Conservation (phyloP, 345 rosid genomes). For the Citrus medica region DNA sequence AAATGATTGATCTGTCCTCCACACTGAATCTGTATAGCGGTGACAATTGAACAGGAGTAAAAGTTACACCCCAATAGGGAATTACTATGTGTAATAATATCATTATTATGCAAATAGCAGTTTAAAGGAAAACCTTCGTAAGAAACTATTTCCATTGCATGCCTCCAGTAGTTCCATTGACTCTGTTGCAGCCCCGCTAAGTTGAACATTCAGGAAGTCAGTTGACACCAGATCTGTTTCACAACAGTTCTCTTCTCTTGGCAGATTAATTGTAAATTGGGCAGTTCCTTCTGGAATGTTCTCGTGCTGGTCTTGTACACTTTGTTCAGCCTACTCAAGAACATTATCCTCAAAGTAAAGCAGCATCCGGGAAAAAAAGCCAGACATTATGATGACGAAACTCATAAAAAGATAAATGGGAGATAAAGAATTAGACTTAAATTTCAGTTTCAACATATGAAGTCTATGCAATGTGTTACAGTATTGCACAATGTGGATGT, state of each 20-base stretch:
- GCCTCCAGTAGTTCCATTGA: conserved; percentile 32
- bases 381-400: neutral
- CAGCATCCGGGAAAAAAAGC: neutral
- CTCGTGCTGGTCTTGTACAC: conserved; percentile 35
- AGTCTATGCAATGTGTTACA: neutral
- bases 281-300: conserved; percentile 30
- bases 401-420: neutral
- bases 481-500: neutral
- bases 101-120: conserved; percentile 2
- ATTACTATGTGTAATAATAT: conserved; percentile 7
- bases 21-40: conserved; percentile 56
- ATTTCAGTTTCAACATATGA: neutral
- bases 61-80: neutral
- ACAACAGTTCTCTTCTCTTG: conserved; percentile 29
- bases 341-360: neutral
- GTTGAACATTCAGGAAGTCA: conserved; percentile 26
- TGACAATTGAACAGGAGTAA: neutral
- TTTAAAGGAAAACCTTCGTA: conserved; percentile 58
- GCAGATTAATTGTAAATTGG: conserved; percentile 14
- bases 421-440: neutral
- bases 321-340: conserved; percentile 48
- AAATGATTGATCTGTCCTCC: conserved; percentile 74
- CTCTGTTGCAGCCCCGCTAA: conserved; percentile 38
- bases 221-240: conserved; percentile 20
- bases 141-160: conserved; percentile 55